phyloP scores from a whole-genome alignment of 805 yeast genomes.

The Nadsonia fulvescens region DNA sequence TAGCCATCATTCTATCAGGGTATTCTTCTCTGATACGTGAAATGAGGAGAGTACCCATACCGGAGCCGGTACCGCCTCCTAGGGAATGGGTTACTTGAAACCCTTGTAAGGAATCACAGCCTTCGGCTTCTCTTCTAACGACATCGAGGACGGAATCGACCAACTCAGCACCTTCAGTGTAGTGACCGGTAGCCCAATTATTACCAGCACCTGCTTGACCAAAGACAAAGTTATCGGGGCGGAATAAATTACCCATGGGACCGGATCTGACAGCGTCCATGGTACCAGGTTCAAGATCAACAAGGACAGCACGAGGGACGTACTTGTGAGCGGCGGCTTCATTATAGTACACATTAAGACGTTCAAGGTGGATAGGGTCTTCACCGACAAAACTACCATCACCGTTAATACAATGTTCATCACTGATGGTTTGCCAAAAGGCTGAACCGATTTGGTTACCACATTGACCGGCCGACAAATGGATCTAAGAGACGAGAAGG shows the following conservation, averaged over 20 bases:
- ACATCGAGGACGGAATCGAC: constrained; percentile 81
- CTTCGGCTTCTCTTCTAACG: constrained; percentile 85
- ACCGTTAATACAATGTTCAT: constrained; percentile 24
- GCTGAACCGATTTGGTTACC: constrained; percentile 76
- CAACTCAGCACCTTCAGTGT: constrained; percentile 91
- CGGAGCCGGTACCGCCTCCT: constrained; percentile 94
- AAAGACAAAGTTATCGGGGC: constrained; percentile 80
- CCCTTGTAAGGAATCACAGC: constrained; percentile 83
- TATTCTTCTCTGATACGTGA: constrained; percentile 80
- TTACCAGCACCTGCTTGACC: constrained; percentile 91
- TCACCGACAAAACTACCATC: constrained; percentile 16
- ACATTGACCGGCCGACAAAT: constrained; percentile 94
- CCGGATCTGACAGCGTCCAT: constrained; percentile 72
- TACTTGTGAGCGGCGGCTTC: constrained; percentile 77
- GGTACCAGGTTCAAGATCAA: constrained; percentile 89
- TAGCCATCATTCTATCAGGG: constrained; percentile 92
- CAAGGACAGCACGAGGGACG: constrained; percentile 85
- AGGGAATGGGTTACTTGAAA: constrained; percentile 75
- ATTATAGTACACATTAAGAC: constrained; percentile 69
- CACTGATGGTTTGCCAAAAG: constrained; percentile 24
- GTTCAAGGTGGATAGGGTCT: constrained; percentile 20
- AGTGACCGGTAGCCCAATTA: constrained; percentile 95
- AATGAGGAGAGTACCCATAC: constrained; percentile 82
- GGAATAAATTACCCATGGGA: constrained; percentile 65
- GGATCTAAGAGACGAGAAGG: constrained; percentile 67